Evolutionary conservation across 305 asterid genomes (phyloP).

Genomic region (Nicotiana rustica): DNA sequence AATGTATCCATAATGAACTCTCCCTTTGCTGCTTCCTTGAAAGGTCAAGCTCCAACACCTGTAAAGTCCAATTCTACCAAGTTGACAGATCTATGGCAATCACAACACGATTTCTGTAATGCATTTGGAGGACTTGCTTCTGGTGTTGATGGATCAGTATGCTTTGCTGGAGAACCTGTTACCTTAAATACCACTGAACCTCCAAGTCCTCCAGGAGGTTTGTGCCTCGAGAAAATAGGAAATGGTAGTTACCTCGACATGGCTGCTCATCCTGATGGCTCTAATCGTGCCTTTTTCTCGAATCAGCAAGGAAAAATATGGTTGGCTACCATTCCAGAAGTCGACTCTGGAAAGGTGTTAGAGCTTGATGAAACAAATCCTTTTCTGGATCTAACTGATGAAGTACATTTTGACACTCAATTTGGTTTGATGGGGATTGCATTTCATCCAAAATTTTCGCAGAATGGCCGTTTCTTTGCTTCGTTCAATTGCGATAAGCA

Average conservation of each 20-base stretch:
- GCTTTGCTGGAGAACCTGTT: slow-evolving; percentile 71
- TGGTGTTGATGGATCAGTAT: slow-evolving; percentile 49
- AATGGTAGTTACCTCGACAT: slow-evolving; percentile 75
- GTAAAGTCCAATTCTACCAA: slow-evolving; percentile 58
- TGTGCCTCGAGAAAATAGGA: slow-evolving; percentile 87
- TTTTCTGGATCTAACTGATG: slow-evolving; percentile 81
- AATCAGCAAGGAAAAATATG: slow-evolving; percentile 83
- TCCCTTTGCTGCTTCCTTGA: slow-evolving; percentile 63
- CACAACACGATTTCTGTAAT: slow-evolving; percentile 70
- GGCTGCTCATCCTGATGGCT: slow-evolving; percentile 91
- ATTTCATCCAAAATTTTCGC: slow-evolving; percentile 69
- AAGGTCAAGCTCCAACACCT: slow-evolving; percentile 55
- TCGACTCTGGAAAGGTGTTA: slow-evolving; percentile 65
- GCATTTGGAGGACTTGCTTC: slow-evolving; percentile 71
- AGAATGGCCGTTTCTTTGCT: slow-evolving; percentile 81
- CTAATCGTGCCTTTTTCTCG: slow-evolving; percentile 78
- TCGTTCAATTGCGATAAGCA: slow-evolving; percentile 86
- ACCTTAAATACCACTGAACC: slow-evolving; percentile 48
- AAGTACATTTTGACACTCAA: slow-evolving; percentile 72
- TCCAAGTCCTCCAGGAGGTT: slow-evolving; percentile 65
- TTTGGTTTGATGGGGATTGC: slow-evolving; percentile 88
- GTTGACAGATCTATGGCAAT: slow-evolving; percentile 70
- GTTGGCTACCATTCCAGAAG: slow-evolving; percentile 73
- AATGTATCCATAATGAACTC: slow-evolving; percentile 66
- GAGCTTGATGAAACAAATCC: slow-evolving; percentile 63